phyloP scores from a whole-genome alignment of 2,329 filamentous ascomycete genomes.

The Neonectria faginata region DNA sequence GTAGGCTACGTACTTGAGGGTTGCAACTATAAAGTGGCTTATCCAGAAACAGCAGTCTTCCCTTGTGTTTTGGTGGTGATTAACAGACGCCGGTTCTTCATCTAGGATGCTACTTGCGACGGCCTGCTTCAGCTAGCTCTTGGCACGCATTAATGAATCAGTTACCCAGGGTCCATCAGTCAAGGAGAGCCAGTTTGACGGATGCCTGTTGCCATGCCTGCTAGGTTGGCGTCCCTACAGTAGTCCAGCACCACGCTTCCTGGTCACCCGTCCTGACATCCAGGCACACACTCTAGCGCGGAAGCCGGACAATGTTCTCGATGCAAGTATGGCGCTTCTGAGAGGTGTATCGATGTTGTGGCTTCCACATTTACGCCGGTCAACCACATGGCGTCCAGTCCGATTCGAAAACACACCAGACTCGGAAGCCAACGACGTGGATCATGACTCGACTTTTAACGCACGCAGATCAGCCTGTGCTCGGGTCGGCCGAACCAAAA shows the following conservation, averaged over 20 bases:
- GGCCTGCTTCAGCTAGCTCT: not conserved
- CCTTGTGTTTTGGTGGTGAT: not conserved
- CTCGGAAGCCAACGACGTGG: constrained; percentile 2
- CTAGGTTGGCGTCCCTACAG: not conserved
- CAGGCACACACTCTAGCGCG: not conserved
- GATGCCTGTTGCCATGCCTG: not conserved
- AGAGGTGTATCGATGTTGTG: not conserved
- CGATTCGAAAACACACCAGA: not conserved
- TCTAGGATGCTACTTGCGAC: not conserved
- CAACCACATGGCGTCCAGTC: not conserved
- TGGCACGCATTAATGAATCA: constrained; percentile 22
- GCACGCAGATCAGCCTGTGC: not conserved
- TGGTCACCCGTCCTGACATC: not conserved
- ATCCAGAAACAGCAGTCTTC: constrained; percentile 4
- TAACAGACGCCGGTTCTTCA: not conserved
- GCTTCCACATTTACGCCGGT: not conserved
- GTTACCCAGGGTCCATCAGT: not conserved
- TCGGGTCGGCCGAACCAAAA: not conserved
- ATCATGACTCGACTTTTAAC: constrained; percentile 18
- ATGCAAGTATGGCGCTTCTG: not conserved
- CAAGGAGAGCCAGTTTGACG: not conserved
- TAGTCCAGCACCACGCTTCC: not conserved
- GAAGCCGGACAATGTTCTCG: not conserved
- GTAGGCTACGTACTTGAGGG: not conserved
- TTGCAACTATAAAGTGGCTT: not conserved